Evolutionary conservation across 352 stramenopile genomes (phyloP).

Genomic region (Globisporangium abappressorium): DNA sequence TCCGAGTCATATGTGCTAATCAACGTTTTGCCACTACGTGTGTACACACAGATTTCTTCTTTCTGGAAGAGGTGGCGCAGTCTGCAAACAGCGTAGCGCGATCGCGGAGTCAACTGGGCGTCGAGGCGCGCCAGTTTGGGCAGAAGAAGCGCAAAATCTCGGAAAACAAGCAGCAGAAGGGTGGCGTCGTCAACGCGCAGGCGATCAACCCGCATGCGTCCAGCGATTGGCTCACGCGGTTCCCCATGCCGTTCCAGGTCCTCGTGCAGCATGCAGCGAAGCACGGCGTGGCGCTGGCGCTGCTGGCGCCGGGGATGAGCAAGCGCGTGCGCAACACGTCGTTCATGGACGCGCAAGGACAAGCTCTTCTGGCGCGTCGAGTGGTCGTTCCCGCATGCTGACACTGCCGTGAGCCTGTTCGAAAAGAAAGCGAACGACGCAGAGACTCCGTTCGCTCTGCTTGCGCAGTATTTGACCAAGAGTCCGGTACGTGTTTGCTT

Average conservation of each 20-base stretch:
- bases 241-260: conserved; percentile 63
- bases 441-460: conserved; percentile 50
- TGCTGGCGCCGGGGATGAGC: conserved; percentile 80
- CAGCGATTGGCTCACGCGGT: conserved; percentile 68
- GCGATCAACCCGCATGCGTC: conserved; percentile 59
- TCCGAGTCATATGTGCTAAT: background rate
- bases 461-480: conserved; percentile 58
- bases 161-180: conserved; percentile 3
- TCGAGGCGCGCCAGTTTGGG: conserved; percentile 27
- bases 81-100: conserved; percentile 48
- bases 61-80: conserved; percentile 65
- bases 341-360: conserved; percentile 66
- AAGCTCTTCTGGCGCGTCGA: conserved; percentile 78
- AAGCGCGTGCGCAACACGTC: conserved; percentile 75
- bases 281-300: conserved; percentile 58
- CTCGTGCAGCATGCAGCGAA: conserved; percentile 70
- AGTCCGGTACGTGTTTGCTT: conserved; percentile 35
- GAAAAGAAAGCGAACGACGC: conserved; percentile 56
- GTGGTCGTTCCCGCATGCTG: conserved; percentile 59
- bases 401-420: conserved; percentile 40
- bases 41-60: conserved; percentile 60
- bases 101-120: conserved; percentile 38
- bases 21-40: background rate
- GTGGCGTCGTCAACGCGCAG: background rate
- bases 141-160: conserved; percentile 28